These are phyloP conservation scores for Fusarium tjaetaba DNA, from an alignment of 2,329 filamentous ascomycete species.

Conservation along the genomic window DNA sequence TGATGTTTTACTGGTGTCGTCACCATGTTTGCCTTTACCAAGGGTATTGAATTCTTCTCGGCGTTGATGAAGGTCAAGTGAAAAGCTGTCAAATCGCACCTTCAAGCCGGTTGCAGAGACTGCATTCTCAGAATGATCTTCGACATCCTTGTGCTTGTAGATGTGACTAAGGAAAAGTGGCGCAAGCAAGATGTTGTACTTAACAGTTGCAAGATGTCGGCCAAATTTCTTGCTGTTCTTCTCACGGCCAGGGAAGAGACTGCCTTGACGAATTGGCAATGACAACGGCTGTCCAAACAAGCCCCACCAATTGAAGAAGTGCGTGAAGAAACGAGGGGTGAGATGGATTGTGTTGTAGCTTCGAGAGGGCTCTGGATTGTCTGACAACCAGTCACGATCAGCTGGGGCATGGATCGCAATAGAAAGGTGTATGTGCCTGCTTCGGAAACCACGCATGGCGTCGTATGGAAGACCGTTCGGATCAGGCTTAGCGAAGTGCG, in stretches of 20 bases:
- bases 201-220: conserved; percentile 95
- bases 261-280: conserved; percentile 90
- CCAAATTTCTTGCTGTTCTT: conserved; percentile 99
- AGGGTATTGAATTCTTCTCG: conserved; percentile 90
- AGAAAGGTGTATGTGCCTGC: conserved; percentile 95
- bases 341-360: conserved; percentile 98
- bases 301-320: conserved; percentile 98
- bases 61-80: conserved; percentile 94
- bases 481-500: conserved; percentile 73
- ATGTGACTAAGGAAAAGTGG: conserved; percentile 96
- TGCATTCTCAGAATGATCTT: conserved; percentile 79
- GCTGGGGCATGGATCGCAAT: conserved; percentile 89
- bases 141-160: conserved; percentile 97
- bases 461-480: conserved; percentile 74
- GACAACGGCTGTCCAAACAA: conserved; percentile 96
- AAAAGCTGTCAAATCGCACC: conserved; percentile 94
- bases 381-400: conserved; percentile 85
- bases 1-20: conserved; percentile 75
- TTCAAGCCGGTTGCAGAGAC: conserved; percentile 97
- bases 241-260: conserved; percentile 89
- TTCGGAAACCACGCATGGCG: conserved; percentile 96
- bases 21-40: conserved; percentile 78
- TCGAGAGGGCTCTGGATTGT: conserved; percentile 77
- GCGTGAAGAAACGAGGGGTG: conserved; percentile 94
- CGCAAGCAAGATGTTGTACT: conserved; percentile 92